phyloP scores from a whole-genome alignment of 495 filamentous ascomycete species.

The Penicillium tannophilum region DNA sequence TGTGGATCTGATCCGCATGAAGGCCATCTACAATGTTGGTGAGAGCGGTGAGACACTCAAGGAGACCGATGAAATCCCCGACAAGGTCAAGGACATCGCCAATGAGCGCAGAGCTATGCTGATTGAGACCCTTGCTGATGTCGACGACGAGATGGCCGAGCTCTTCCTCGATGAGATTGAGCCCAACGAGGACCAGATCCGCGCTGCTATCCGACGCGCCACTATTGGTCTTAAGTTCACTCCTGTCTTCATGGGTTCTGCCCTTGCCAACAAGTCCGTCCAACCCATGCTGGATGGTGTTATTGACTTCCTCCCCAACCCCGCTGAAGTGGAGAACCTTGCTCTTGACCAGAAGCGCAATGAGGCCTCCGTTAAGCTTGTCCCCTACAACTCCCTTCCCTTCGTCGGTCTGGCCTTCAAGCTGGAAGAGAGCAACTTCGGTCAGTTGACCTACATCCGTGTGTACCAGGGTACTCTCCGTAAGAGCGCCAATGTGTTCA shows the following conservation, averaged over 20 bases:
- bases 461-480: slow-evolving; percentile 93
- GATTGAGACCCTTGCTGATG: slow-evolving; percentile 95
- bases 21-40: slow-evolving; percentile 88
- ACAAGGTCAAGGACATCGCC: slow-evolving; percentile 68
- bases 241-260: slow-evolving; percentile 95
- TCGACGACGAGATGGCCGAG: slow-evolving; percentile 98
- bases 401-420: slow-evolving; percentile 98
- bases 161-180: slow-evolving; percentile 85
- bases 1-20: slow-evolving; percentile 91
- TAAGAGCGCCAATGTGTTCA: slow-evolving; percentile 89
- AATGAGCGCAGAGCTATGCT: slow-evolving; percentile 80
- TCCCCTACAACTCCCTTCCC: slow-evolving; percentile 89
- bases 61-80: slow-evolving; percentile 78
- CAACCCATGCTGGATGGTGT: slow-evolving; percentile 98
- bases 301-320: slow-evolving; percentile 95
- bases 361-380: slow-evolving; percentile 79
- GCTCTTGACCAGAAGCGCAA: slow-evolving; percentile 80
- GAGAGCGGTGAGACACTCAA: slow-evolving; percentile 70
- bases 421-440: slow-evolving; percentile 98
- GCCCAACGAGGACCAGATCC: slow-evolving; percentile 79
- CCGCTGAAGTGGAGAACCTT: slow-evolving; percentile 83
- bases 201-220: slow-evolving; percentile 83
- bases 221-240: slow-evolving; percentile 91
- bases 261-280: slow-evolving; percentile 90
- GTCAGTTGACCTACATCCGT: slow-evolving; percentile 96